A percentile compares a stretch with the other conserved stretches of the same genome.
These are phyloP conservation scores for Lachancea sp. DNA, from an alignment of 805 yeast genomes.

Conservation along the genomic window DNA sequence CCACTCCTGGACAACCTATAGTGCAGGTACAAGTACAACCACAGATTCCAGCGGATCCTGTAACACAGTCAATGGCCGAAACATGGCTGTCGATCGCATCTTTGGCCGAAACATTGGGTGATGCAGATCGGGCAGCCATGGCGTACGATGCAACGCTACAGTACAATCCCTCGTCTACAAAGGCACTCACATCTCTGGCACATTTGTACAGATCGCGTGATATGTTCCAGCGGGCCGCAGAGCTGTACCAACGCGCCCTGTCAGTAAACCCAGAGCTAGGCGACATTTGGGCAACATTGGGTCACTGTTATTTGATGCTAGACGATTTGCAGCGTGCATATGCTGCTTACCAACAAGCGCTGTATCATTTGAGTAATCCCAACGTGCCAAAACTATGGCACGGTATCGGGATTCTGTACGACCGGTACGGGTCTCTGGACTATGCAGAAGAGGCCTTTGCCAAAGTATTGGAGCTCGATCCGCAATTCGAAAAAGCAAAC, in stretches of 20 bases:
- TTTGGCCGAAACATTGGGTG: constrained; percentile 83
- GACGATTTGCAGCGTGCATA: constrained; percentile 95
- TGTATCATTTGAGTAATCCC: constrained; percentile 84
- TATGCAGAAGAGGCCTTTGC: constrained; percentile 99
- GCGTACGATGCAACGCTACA: constrained; percentile 85
- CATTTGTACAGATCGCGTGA: constrained; percentile 84
- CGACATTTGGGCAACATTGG: constrained; percentile 94
- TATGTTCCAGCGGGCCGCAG: constrained; percentile 90
- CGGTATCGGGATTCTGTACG: constrained; percentile 95
- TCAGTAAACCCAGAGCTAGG: constrained; percentile 80
- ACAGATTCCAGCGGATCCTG: constrained; percentile 30
- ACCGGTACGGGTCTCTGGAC: constrained; percentile 90
- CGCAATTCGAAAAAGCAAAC: constrained; percentile 90
- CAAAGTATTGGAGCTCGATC: constrained; percentile 90
- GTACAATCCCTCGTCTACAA: constrained; percentile 79
- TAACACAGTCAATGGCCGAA: constrained; percentile 55
- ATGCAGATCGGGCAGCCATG: constrained; percentile 79
- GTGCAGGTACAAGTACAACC: constrained; percentile 12
- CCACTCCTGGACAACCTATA: constrained; percentile 3
- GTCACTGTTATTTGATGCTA: constrained; percentile 94
- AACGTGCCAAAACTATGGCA: constrained; percentile 98
- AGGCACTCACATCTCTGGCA: constrained; percentile 79
- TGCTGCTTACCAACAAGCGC: constrained; percentile 93
- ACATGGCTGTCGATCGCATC: constrained; percentile 89
- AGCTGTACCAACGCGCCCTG: constrained; percentile 81